phyloP scores from a whole-genome alignment of 177 flowering plant species.

The Telopea speciosissima region DNA sequence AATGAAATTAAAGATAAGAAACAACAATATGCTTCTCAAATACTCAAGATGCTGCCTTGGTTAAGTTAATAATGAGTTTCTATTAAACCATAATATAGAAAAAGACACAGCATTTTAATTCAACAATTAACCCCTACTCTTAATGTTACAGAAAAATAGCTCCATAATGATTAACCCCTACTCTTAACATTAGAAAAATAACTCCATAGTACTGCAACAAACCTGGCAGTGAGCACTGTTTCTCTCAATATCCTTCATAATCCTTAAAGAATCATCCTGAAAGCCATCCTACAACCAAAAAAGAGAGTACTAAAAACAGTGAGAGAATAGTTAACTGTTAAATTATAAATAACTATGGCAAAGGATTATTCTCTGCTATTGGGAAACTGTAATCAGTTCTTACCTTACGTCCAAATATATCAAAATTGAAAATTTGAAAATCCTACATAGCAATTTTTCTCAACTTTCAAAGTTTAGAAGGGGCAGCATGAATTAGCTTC shows the following conservation, averaged over 20 bases:
- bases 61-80: neutral
- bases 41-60: neutral
- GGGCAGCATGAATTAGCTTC: neutral
- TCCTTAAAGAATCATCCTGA: constrained; percentile 78
- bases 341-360: neutral
- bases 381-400: neutral
- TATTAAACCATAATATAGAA: neutral
- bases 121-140: neutral
- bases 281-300: constrained; percentile 72
- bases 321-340: neutral
- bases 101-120: neutral
- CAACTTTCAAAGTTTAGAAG: neutral
- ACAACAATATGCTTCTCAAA: no score
- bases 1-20: no score
- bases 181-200: neutral
- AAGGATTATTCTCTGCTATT: no score
- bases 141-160: neutral
- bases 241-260: constrained; percentile 70
- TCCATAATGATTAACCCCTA: neutral
- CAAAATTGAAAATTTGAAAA: neutral
- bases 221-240: constrained; percentile 68
- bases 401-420: no score
- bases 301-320: constrained; percentile 1
- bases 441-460: neutral
- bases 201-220: constrained; percentile 12